Conservation (phyloP, 306 rosid genomes). For the Rosa rugosa region DNA sequence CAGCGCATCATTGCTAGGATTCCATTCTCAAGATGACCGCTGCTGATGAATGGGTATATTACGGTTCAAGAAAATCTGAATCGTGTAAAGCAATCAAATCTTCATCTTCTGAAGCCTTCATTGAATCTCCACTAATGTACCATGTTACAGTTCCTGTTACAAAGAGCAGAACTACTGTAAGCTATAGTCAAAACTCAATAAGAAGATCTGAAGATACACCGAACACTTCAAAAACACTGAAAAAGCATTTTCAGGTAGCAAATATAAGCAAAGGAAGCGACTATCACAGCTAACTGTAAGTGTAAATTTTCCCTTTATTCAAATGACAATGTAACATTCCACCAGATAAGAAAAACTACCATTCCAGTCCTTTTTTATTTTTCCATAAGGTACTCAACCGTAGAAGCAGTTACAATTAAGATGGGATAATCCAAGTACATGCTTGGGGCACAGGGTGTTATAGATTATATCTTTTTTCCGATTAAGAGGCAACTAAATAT, state of each 20-base stretch:
- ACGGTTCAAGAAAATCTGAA: conserved; percentile 51
- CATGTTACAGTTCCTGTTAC: conserved; percentile 61
- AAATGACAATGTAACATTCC: neutral
- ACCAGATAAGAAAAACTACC: neutral
- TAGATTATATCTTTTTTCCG: neutral
- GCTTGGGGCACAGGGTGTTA: neutral
- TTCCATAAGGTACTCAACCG: neutral
- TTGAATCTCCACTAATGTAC: conserved; percentile 58
- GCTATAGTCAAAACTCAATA: neutral
- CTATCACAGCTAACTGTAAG: neutral
- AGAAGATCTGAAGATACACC: neutral
- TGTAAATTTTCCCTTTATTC: neutral
- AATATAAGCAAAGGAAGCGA: neutral
- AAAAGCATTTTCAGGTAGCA: conserved; percentile 1
- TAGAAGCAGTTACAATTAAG: neutral
- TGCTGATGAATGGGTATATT: neutral
- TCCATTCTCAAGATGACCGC: conserved; percentile 4
- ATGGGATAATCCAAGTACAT: neutral
- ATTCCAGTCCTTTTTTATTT: neutral
- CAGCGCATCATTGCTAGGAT: conserved; percentile 17
- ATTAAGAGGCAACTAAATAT: neutral
- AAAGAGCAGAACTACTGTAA: conserved; percentile 14
- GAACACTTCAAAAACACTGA: too few species aligned
- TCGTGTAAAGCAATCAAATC: conserved; percentile 52
- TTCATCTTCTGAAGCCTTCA: conserved; percentile 72